phyloP scores from a whole-genome alignment of 345 rosid genomes.

The Eutrema yunnanense region DNA sequence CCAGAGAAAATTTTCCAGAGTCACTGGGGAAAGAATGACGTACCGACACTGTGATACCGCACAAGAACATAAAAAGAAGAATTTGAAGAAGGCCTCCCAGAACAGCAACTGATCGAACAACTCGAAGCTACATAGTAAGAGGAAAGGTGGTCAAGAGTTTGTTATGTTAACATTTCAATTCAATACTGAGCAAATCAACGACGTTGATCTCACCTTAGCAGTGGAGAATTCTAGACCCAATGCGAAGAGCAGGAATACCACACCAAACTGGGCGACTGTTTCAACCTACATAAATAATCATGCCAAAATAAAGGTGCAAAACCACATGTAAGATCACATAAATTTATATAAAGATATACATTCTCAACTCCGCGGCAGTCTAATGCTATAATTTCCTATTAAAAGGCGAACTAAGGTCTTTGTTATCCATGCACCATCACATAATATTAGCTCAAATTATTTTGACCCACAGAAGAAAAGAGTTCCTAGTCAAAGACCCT shows the following conservation, averaged over 20 bases:
- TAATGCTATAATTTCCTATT: neutral
- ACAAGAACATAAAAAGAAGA: constrained; percentile 76
- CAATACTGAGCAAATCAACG: neutral
- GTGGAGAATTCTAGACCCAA: constrained; percentile 87
- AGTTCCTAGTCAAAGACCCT: neutral
- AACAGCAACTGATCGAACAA: constrained; percentile 89
- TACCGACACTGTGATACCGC: constrained; percentile 78
- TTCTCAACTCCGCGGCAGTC: neutral
- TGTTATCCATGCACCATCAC: neutral
- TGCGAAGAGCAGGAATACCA: constrained; percentile 84
- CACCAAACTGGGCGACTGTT: constrained; percentile 98
- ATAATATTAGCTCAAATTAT: neutral
- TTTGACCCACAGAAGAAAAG: neutral
- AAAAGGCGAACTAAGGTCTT: neutral
- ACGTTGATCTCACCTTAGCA: constrained; percentile 48
- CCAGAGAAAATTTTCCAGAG: neutral
- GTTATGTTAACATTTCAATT: constrained; percentile 1
- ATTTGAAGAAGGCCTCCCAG: constrained; percentile 86
- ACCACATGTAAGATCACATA: neutral
- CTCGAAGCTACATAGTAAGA: constrained; percentile 60
- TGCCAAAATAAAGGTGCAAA: constrained; percentile 6
- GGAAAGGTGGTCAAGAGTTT: neutral
- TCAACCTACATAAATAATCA: constrained; percentile 50
- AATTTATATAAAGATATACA: neutral
- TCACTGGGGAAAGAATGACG: neutral